Percentiles rank a stretch among this genome's conserved stretches.
Conservation (phyloP, 2,329 filamentous ascomycete genomes). For the Emericellopsis atlantica region DNA sequence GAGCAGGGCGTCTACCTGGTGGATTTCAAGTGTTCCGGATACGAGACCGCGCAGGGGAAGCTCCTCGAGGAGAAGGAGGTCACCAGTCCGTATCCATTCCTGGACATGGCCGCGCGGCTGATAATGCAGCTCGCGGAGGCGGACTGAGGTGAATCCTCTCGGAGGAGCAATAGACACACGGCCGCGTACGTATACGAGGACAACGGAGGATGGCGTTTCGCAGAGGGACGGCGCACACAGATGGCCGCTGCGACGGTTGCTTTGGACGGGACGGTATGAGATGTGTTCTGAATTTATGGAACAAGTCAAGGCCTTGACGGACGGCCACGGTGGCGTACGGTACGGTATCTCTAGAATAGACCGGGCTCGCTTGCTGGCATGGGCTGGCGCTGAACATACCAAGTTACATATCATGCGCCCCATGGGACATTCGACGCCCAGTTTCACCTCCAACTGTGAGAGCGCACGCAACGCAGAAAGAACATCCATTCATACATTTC, state of each 20-base stretch:
- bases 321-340: too few species aligned
- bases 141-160: conserved; percentile 26
- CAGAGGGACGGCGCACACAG: too few species aligned
- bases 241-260: too few species aligned
- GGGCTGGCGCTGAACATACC: too few species aligned
- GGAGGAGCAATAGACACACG: too few species aligned
- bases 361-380: not conserved
- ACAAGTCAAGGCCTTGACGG: too few species aligned
- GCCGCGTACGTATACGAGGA: too few species aligned
- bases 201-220: too few species aligned
- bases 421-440: not conserved
- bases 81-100: conserved; percentile 87
- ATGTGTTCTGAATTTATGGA: too few species aligned
- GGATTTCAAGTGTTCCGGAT: conserved; percentile 96
- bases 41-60: conserved; percentile 67
- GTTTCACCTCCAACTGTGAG: not conserved
- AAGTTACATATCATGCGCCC: too few species aligned
- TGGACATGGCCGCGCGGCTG: conserved; percentile 83
- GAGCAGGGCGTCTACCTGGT: conserved; percentile 89
- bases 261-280: too few species aligned
- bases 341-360: not conserved
- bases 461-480: not conserved
- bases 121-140: conserved; percentile 88
- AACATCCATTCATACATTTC: not conserved
- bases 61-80: conserved; percentile 86